A percentile compares a stretch with the other conserved stretches of the same genome.
Evolutionary conservation across 768 basidiomycete genomes (phyloP).

Genomic region (Calocera viscosa): DNA sequence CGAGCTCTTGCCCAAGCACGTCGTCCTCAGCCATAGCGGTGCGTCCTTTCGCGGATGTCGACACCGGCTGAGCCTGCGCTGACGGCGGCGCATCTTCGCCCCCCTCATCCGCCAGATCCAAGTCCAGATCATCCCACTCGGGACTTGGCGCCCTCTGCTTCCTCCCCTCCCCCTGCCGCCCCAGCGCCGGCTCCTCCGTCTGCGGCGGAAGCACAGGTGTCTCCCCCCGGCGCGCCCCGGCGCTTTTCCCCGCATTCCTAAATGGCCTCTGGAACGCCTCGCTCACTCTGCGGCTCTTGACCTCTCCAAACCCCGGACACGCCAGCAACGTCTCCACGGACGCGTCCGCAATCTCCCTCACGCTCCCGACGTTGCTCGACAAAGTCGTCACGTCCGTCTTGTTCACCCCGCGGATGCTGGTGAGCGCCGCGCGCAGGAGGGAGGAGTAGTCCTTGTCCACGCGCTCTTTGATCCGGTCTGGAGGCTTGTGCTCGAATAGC

Average conservation of each 20-base stretch:
- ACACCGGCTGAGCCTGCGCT: not conserved
- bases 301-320: slow-evolving; percentile 85
- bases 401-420: slow-evolving; percentile 85
- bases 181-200: not conserved
- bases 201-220: not conserved
- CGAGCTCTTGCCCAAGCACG: slow-evolving; percentile 10
- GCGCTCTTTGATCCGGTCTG: slow-evolving; percentile 88
- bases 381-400: slow-evolving; percentile 95
- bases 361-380: slow-evolving; percentile 81
- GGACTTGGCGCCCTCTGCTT: not conserved
- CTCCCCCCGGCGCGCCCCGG: slow-evolving; percentile 19
- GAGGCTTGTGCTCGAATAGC: slow-evolving; percentile 84
- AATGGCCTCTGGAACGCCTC: slow-evolving; percentile 88
- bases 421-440: slow-evolving; percentile 68
- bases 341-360: slow-evolving; percentile 65
- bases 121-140: not conserved
- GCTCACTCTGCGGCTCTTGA: slow-evolving; percentile 81
- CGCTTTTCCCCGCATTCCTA: slow-evolving; percentile 37
- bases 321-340: slow-evolving; percentile 61
- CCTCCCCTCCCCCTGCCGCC: not conserved
- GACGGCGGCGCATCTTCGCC: too few relatives aligned
- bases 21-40: slow-evolving; percentile 4
- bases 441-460: slow-evolving; percentile 79
- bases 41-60: not conserved
- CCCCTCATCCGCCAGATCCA: not conserved